Percentiles rank a stretch among this genome's conserved stretches.
These are phyloP conservation scores for Berkeleyomyces rouxiae DNA, from an alignment of 2,329 filamentous ascomycete genomes.

Conservation along the genomic window DNA sequence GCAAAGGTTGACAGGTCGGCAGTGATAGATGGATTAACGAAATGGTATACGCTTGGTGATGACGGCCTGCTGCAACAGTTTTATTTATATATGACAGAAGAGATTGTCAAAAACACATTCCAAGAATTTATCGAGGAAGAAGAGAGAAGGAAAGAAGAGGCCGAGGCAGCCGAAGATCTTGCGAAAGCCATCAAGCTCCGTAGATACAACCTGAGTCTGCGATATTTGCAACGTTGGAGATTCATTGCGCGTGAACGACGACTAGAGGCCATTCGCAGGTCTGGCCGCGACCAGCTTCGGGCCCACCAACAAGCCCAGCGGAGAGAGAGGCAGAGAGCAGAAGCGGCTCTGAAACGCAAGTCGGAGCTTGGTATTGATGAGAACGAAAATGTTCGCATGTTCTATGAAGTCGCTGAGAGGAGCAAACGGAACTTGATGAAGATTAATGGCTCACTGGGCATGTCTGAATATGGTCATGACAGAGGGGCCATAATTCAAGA, in stretches of 20 bases:
- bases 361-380: conserved; percentile 10
- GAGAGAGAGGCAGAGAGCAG: conserved; percentile 22
- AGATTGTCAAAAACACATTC: conserved; percentile 28
- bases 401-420: conserved; percentile 10
- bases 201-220: conserved; percentile 32
- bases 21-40: conserved; percentile 31
- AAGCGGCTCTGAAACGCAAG: conserved; percentile 7
- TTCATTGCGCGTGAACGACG: conserved; percentile 31
- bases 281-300: conserved; percentile 34
- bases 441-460: conserved; percentile 18
- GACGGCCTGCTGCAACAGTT: conserved; percentile 36
- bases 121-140: conserved; percentile 25
- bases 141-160: conserved; percentile 25
- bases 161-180: conserved; percentile 32
- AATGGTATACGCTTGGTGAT: conserved; percentile 39
- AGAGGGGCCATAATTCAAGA: conserved; percentile 20
- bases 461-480: conserved; percentile 15
- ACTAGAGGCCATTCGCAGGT: conserved; percentile 32
- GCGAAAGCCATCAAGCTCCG: conserved; percentile 33
- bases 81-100: conserved; percentile 27
- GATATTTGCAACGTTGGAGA: conserved; percentile 41
- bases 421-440: conserved; percentile 22
- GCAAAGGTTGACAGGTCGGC: conserved; percentile 2
- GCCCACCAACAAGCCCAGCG: conserved; percentile 28
- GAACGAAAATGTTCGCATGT: conserved; percentile 8